phyloP scores from a whole-genome alignment of 139 green algal genomes.

The Ettlia oleoabundans region DNA sequence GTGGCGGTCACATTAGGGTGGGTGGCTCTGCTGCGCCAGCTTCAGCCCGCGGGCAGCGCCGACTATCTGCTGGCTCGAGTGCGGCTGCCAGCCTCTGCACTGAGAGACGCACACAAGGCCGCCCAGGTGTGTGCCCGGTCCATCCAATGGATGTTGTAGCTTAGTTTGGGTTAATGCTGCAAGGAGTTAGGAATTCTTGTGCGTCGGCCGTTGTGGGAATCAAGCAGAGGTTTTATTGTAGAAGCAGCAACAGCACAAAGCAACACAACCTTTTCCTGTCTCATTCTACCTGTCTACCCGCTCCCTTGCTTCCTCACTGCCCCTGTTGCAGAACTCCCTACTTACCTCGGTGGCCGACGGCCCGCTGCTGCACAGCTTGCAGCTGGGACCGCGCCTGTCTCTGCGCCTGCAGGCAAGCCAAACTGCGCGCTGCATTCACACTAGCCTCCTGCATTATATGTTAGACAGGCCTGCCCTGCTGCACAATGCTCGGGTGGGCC shows the following conservation, averaged over 20 bases:
- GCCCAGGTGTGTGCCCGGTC: conserved; percentile 1
- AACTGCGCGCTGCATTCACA: background rate
- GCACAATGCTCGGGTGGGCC: too few species aligned
- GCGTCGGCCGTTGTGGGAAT: background rate
- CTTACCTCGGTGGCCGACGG: conserved; percentile 8
- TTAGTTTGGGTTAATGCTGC: background rate
- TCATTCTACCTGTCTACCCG: background rate
- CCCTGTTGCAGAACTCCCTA: conserved; percentile 5
- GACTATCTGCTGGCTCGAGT: conserved; percentile 39
- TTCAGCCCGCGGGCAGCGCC: conserved; percentile 34
- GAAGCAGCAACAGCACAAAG: too few species aligned
- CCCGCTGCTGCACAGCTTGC: conserved; percentile 15
- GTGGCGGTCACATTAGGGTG: conserved; percentile 30
- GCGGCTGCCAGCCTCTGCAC: conserved; percentile 17
- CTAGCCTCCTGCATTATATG: background rate
- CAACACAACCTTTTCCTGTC: background rate
- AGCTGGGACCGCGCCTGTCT: conserved; percentile 11
- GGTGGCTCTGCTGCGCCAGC: conserved; percentile 33
- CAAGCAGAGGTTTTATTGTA: too few species aligned
- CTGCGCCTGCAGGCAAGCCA: conserved; percentile 24
- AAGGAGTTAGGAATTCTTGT: background rate
- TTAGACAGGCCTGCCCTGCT: too few species aligned
- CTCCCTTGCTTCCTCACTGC: background rate
- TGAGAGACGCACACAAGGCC: background rate
- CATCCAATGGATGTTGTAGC: too few species aligned